phyloP scores from a whole-genome alignment of 2,329 filamentous ascomycete genomes.

The Aspergillus unguis region DNA sequence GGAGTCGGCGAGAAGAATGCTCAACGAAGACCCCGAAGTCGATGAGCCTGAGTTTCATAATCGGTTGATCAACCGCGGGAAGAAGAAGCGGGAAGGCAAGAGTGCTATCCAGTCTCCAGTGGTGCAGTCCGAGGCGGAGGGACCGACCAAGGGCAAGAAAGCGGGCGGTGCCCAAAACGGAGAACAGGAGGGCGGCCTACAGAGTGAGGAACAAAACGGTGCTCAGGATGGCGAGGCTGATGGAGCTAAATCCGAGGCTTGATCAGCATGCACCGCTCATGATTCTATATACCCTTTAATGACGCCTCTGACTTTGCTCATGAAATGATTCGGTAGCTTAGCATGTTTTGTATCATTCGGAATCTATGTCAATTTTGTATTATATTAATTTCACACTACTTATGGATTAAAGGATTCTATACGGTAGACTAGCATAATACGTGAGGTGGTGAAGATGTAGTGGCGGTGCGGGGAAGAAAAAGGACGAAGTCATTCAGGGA shows the following conservation, averaged over 20 bases:
- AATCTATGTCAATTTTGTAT: too few species aligned
- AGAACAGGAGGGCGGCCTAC: not conserved
- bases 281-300: slow-evolving; percentile 6
- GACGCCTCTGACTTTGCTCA: not conserved
- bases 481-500: not conserved
- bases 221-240: not conserved
- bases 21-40: slow-evolving; percentile 36
- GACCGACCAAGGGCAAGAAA: not conserved
- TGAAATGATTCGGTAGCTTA: not conserved
- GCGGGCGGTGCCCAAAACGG: not conserved
- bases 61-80: slow-evolving; percentile 26
- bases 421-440: too few species aligned
- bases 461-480: not conserved
- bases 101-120: slow-evolving; percentile 6
- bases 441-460: not conserved
- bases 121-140: slow-evolving; percentile 2
- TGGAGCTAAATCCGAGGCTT: not conserved
- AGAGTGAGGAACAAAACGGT: not conserved
- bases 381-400: not conserved
- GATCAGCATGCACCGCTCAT: not conserved
- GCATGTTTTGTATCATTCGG: not conserved
- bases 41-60: slow-evolving; percentile 37
- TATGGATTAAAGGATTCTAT: not conserved
- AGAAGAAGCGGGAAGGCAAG: slow-evolving; percentile 23
- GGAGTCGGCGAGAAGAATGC: slow-evolving; percentile 39